Conservation (phyloP, 371 early-diverging fungal species). For the Rhizopus sp. region DNA sequence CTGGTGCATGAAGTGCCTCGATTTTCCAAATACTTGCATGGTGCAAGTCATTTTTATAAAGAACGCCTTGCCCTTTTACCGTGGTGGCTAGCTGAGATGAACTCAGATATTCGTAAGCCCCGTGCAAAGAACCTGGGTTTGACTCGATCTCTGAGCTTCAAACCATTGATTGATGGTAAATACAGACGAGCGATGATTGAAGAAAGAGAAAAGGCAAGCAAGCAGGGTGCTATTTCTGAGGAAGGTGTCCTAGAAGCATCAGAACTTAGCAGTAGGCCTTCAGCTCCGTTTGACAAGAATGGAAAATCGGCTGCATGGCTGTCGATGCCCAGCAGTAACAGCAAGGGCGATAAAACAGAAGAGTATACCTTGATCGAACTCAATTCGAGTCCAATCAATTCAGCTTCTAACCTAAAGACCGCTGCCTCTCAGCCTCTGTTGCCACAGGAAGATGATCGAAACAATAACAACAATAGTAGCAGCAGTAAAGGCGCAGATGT, state of each 20-base stretch:
- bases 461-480: background rate
- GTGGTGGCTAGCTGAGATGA: slow-evolving; percentile 58
- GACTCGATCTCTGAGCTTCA: slow-evolving; percentile 48
- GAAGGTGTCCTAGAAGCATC: slow-evolving; percentile 2
- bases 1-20: slow-evolving; percentile 97
- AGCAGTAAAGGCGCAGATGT: background rate
- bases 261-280: slow-evolving; percentile 19
- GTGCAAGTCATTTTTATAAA: slow-evolving; percentile 59
- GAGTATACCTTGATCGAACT: slow-evolving; percentile 23
- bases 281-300: slow-evolving; percentile 17
- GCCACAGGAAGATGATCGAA: slow-evolving; percentile 14
- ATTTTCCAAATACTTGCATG: slow-evolving; percentile 99
- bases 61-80: slow-evolving; percentile 36
- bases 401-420: background rate
- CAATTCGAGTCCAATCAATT: slow-evolving; percentile 1
- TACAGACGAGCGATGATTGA: slow-evolving; percentile 44
- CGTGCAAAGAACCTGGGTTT: slow-evolving; percentile 46
- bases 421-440: background rate
- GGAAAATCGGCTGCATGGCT: slow-evolving; percentile 10
- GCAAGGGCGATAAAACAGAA: slow-evolving; percentile 1
- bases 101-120: slow-evolving; percentile 60
- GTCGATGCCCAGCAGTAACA: slow-evolving; percentile 10
- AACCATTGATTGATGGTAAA: slow-evolving; percentile 49
- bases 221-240: slow-evolving; percentile 21
- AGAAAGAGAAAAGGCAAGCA: slow-evolving; percentile 24